Conservation (phyloP, 1,284 basidiomycete species). For the Singerocomus inundabilis region DNA sequence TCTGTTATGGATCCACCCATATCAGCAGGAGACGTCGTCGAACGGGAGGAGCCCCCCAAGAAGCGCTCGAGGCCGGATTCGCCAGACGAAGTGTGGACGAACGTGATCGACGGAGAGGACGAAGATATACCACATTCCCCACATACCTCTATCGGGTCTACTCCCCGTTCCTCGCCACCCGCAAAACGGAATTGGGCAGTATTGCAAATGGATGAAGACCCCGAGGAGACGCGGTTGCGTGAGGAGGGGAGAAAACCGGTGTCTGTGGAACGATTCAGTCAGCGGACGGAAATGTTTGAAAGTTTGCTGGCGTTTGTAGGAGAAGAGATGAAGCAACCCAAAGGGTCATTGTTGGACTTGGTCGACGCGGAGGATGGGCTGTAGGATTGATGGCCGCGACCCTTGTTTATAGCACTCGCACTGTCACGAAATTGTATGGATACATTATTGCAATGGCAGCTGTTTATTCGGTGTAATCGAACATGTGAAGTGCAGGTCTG, state of each 20-base stretch:
- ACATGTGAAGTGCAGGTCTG: slow-evolving; percentile 8
- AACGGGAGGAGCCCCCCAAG: slow-evolving; percentile 32
- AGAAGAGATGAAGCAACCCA: slow-evolving; percentile 62
- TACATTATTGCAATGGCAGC: neutral
- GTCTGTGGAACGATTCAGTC: slow-evolving; percentile 45
- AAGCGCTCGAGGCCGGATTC: slow-evolving; percentile 40
- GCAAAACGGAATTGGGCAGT: slow-evolving; percentile 23
- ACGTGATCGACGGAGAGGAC: slow-evolving; percentile 30
- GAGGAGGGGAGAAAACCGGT: slow-evolving; percentile 18
- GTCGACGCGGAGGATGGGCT: slow-evolving; percentile 40
- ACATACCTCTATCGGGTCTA: neutral
- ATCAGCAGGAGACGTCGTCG: neutral
- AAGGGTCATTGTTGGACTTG: slow-evolving; percentile 53
- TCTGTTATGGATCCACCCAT: slow-evolving; percentile 1
- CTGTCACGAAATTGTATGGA: neutral
- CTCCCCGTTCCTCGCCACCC: neutral
- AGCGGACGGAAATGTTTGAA: slow-evolving; percentile 70
- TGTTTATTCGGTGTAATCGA: neutral
- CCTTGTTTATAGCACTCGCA: neutral
- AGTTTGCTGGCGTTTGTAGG: slow-evolving; percentile 59
- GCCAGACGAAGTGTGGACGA: slow-evolving; percentile 34
- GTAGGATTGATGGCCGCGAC: slow-evolving; percentile 8
- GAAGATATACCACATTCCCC: slow-evolving; percentile 8
- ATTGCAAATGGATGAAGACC: slow-evolving; percentile 40
- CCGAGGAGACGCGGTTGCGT: slow-evolving; percentile 22